Percentiles rank a stretch among this genome's conserved stretches.
Evolutionary conservation across 2,329 filamentous ascomycete genomes (phyloP).

Genomic region (Clarireedia paspali): DNA sequence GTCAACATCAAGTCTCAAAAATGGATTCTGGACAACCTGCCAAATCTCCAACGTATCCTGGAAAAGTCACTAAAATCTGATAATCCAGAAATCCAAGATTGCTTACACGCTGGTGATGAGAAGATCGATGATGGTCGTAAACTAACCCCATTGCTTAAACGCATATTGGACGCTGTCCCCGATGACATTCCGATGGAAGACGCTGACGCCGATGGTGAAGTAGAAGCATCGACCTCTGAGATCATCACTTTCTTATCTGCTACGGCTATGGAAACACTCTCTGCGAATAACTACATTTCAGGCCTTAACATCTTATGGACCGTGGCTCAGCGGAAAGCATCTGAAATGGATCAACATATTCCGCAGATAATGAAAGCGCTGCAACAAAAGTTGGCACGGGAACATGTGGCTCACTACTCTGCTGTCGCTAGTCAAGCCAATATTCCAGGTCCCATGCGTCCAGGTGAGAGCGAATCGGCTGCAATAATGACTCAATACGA

Average conservation of each 20-base stretch:
- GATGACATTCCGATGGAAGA: slow-evolving; percentile 67
- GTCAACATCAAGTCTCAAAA: slow-evolving; percentile 82
- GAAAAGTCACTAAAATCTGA: slow-evolving; percentile 87
- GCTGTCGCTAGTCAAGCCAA: slow-evolving; percentile 44
- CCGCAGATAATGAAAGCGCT: slow-evolving; percentile 85
- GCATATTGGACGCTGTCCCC: slow-evolving; percentile 83
- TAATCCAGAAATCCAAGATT: slow-evolving; percentile 88
- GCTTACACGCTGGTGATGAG: slow-evolving; percentile 67
- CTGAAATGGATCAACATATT: slow-evolving; percentile 86
- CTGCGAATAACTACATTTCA: slow-evolving; percentile 71
- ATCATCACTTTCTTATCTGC: slow-evolving; percentile 77
- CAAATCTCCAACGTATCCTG: slow-evolving; percentile 74
- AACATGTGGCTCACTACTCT: slow-evolving; percentile 76
- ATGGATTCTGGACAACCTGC: slow-evolving; percentile 76
- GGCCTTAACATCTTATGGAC: slow-evolving; percentile 94
- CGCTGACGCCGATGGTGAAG: slow-evolving; percentile 75
- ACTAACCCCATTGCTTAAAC: slow-evolving; percentile 67
- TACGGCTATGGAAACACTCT: slow-evolving; percentile 82
- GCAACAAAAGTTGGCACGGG: slow-evolving; percentile 83
- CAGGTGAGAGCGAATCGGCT: slow-evolving; percentile 41
- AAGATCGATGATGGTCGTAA: slow-evolving; percentile 61
- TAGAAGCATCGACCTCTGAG: slow-evolving; percentile 75
- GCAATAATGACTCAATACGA: slow-evolving; percentile 66
- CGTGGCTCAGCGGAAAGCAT: slow-evolving; percentile 73
- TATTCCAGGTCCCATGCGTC: slow-evolving; percentile 28